Conservation (phyloP, 148 eudicot genomes). For the Fagopyrum homotropicum region DNA sequence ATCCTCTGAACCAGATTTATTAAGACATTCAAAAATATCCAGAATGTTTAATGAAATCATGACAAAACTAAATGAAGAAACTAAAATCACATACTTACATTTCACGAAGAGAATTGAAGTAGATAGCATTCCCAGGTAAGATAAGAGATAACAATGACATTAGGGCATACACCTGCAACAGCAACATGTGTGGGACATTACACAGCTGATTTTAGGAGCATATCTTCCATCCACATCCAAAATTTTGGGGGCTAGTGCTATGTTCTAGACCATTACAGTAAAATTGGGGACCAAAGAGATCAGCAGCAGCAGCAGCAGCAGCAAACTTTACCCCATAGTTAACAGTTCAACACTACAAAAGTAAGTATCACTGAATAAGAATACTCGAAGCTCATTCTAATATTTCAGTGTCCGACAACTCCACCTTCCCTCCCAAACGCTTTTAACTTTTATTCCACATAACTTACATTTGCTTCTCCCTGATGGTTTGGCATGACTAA, state of each 20-base stretch:
- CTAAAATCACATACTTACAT: conserved; percentile 47
- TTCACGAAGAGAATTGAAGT: conserved; percentile 85
- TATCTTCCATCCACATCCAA: not conserved
- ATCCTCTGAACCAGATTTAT: no score
- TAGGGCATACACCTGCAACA: conserved; percentile 76
- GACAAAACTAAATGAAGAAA: not conserved
- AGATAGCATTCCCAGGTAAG: conserved; percentile 63
- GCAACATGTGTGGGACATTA: not conserved
- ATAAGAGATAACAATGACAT: conserved; percentile 86
- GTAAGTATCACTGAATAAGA: not conserved
- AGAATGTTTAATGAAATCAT: not conserved
- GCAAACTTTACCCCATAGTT: not conserved
- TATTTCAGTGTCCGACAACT: not conserved
- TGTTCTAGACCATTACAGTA: not conserved
- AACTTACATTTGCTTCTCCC: not conserved
- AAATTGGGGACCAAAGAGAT: not conserved
- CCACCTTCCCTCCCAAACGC: not conserved
- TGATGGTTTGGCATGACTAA: not conserved
- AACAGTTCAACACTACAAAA: not conserved
- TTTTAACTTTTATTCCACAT: not conserved
- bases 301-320: not conserved
- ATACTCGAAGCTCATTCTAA: not conserved
- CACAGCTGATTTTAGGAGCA: not conserved
- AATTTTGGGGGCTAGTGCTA: no score
- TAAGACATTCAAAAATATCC: not conserved